Conservation (phyloP, 768 basidiomycete species). For the Suillus ampliporus region DNA sequence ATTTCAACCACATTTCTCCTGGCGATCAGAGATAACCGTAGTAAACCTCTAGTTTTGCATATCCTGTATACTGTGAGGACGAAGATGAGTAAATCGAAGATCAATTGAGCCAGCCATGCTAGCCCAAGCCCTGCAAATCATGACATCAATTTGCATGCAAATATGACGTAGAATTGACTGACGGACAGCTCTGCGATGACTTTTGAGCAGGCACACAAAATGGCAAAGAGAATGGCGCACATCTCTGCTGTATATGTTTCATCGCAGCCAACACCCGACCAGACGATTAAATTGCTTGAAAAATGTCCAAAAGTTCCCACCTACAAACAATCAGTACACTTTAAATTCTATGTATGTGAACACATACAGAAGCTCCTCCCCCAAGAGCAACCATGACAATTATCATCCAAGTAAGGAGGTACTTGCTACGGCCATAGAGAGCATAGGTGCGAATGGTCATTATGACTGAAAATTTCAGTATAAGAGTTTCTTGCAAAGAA, state of each 20-base stretch:
- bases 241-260: conserved; percentile 9
- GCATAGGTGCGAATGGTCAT: conserved; percentile 30
- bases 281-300: conserved; percentile 43
- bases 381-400: conserved; percentile 37
- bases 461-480: conserved; percentile 16
- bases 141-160: no score
- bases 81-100: no score
- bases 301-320: conserved; percentile 46
- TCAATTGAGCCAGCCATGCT: no score
- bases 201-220: not conserved
- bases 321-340: not conserved
- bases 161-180: no score
- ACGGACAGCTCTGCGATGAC: no score
- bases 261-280: conserved; percentile 37
- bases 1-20: no score
- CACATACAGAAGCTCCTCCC: conserved; percentile 43
- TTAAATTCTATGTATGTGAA: not conserved
- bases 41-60: no score
- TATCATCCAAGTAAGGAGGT: conserved; percentile 37
- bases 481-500: no score
- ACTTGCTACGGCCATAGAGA: conserved; percentile 18
- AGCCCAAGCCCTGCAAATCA: no score
- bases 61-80: no score
- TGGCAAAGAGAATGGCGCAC: conserved; percentile 5
- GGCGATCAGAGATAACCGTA: no score